Evolutionary conservation across 139 green algal species (phyloP).

Genomic region (Picochlorum costavermella): DNA sequence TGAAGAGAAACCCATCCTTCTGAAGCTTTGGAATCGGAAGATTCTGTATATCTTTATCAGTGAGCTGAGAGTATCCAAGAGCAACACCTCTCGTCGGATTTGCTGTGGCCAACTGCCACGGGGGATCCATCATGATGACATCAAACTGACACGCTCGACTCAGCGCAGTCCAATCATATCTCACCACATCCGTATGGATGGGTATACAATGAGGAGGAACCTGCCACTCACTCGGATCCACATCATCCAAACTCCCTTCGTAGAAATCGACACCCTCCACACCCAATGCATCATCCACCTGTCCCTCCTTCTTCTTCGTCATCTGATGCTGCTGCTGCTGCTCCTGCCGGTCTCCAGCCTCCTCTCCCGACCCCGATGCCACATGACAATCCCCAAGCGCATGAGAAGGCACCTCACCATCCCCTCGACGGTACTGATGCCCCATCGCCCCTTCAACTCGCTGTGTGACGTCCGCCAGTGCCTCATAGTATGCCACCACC

Average conservation of each 20-base stretch:
- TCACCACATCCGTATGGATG: constrained; percentile 85
- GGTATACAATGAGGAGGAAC: constrained; percentile 82
- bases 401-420: too few relatives aligned
- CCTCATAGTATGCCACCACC: constrained; percentile 17
- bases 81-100: constrained; percentile 87
- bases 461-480: background rate
- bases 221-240: constrained; percentile 73
- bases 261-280: constrained; percentile 50
- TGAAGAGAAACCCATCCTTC: constrained; percentile 68
- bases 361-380: background rate
- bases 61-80: constrained; percentile 84
- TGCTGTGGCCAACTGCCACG: constrained; percentile 89
- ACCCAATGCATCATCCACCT: constrained; percentile 26
- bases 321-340: background rate
- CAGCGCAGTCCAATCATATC: constrained; percentile 75
- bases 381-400: too few relatives aligned
- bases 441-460: background rate
- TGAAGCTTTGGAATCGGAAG: constrained; percentile 77
- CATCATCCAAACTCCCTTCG: constrained; percentile 57
- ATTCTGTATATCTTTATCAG: constrained; percentile 65
- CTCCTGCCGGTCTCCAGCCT: background rate
- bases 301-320: background rate
- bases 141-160: constrained; percentile 38
- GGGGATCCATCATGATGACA: constrained; percentile 92
- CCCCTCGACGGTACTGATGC: too few relatives aligned